Evolutionary conservation across 306 rosid species (phyloP).

Genomic region (Notholithocarpus densiflorus): DNA sequence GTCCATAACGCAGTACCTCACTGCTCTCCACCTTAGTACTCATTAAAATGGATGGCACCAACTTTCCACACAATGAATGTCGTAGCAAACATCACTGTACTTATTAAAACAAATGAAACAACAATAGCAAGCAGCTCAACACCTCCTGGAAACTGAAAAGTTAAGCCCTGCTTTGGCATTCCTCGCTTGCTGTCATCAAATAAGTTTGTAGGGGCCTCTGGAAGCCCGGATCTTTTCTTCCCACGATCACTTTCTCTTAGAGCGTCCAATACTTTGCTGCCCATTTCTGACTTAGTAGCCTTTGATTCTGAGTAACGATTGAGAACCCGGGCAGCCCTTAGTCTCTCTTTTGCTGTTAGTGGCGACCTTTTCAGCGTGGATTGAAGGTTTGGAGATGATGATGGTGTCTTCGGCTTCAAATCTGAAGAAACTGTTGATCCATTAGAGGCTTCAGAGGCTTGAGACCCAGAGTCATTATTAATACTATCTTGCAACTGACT

Average conservation of each 20-base stretch:
- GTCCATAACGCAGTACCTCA: neutral
- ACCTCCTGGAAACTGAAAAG: slow-evolving; percentile 81
- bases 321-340: slow-evolving; percentile 77
- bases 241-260: slow-evolving; percentile 74
- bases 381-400: slow-evolving; percentile 28
- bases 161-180: slow-evolving; percentile 62
- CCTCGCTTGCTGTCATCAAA: slow-evolving; percentile 89
- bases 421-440: slow-evolving; percentile 26
- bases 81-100: slow-evolving; percentile 87
- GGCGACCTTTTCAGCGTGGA: slow-evolving; percentile 42
- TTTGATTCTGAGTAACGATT: slow-evolving; percentile 54
- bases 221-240: slow-evolving; percentile 76
- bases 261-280: slow-evolving; percentile 76
- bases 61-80: slow-evolving; percentile 93
- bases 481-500: slow-evolving; percentile 33
- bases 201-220: slow-evolving; percentile 86
- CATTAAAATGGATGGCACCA: slow-evolving; percentile 97
- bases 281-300: slow-evolving; percentile 60
- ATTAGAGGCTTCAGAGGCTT: slow-evolving; percentile 43
- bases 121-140: slow-evolving; percentile 56
- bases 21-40: slow-evolving; percentile 43
- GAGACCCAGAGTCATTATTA: slow-evolving; percentile 33
- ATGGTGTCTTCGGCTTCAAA: slow-evolving; percentile 29
- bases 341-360: slow-evolving; percentile 72
- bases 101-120: slow-evolving; percentile 78